Conservation (phyloP, 1,139 yeast genomes). For the Meyerozyma sp. region DNA sequence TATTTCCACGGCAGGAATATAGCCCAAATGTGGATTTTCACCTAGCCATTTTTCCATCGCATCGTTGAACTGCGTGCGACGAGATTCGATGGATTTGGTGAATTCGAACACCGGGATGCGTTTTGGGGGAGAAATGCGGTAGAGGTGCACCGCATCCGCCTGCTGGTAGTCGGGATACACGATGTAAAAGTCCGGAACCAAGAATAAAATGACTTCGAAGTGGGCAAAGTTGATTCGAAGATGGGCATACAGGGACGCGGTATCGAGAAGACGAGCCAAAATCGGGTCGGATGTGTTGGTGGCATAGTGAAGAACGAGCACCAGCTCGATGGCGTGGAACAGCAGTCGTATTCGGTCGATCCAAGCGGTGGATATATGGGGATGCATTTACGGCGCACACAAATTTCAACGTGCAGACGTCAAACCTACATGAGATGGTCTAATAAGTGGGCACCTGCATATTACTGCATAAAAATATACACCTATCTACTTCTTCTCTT, state of each 20-base stretch:
- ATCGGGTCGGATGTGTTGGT: conserved; percentile 21
- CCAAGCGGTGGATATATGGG: conserved; percentile 3
- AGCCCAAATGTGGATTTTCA: conserved; percentile 3
- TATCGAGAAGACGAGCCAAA: conserved; percentile 13
- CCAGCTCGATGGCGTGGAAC: conserved; percentile 20
- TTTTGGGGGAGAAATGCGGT: neutral
- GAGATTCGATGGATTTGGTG: neutral
- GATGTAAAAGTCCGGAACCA: conserved; percentile 13
- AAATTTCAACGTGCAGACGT: neutral
- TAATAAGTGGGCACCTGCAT: neutral
- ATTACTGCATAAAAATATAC: neutral
- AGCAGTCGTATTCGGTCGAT: conserved; percentile 6
- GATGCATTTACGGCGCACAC: conserved; percentile 2
- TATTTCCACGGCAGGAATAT: conserved; percentile 2
- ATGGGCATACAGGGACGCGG: conserved; percentile 16
- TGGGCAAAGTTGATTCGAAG: conserved; percentile 12
- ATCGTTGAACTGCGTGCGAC: conserved; percentile 2
- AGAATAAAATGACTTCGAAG: conserved; percentile 13
- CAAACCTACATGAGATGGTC: neutral
- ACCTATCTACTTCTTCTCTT: conserved; percentile 1
- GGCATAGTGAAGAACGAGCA: conserved; percentile 20
- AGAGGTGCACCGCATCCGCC: neutral
- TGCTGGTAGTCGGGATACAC: conserved; percentile 6
- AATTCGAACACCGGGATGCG: neutral
- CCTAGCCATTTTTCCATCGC: conserved; percentile 9